phyloP scores from a whole-genome alignment of 2,329 filamentous ascomycete genomes.

The Ceratocystis cacaofunesta region DNA sequence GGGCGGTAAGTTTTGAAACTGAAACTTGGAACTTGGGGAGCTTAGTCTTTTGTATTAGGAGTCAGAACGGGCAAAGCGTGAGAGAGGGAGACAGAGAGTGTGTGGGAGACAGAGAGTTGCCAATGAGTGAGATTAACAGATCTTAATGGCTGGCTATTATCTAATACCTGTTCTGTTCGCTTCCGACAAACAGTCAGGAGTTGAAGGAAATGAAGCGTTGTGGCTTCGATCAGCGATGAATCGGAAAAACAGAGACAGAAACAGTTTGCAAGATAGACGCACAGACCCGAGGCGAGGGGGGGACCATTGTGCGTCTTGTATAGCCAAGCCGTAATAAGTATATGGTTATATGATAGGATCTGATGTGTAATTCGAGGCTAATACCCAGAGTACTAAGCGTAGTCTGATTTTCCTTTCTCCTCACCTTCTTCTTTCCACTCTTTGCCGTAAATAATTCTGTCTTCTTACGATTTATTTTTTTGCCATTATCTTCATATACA shows the following conservation, averaged over 20 bases:
- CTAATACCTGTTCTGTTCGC: too few relatives aligned
- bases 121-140: too few relatives aligned
- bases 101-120: too few relatives aligned
- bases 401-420: neutral
- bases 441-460: too few relatives aligned
- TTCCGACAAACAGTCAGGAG: neutral
- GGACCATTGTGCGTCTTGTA: slow-evolving; percentile 1
- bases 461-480: too few relatives aligned
- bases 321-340: neutral
- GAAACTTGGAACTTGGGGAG: neutral
- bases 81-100: neutral
- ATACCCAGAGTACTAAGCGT: neutral
- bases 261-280: neutral
- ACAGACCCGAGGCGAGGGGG: neutral
- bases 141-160: too few relatives aligned
- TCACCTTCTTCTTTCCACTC: neutral
- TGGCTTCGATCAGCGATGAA: neutral
- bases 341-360: neutral
- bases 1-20: slow-evolving; percentile 5
- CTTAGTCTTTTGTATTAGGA: too few relatives aligned
- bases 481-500: too few relatives aligned
- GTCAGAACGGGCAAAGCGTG: neutral
- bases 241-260: neutral
- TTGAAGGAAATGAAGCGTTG: slow-evolving; percentile 1
- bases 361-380: neutral